Evolutionary conservation across 2,329 filamentous ascomycete genomes (phyloP), one percentile per base, ranked within the genome.

Genomic region (Talaromyces sp.): DNA sequence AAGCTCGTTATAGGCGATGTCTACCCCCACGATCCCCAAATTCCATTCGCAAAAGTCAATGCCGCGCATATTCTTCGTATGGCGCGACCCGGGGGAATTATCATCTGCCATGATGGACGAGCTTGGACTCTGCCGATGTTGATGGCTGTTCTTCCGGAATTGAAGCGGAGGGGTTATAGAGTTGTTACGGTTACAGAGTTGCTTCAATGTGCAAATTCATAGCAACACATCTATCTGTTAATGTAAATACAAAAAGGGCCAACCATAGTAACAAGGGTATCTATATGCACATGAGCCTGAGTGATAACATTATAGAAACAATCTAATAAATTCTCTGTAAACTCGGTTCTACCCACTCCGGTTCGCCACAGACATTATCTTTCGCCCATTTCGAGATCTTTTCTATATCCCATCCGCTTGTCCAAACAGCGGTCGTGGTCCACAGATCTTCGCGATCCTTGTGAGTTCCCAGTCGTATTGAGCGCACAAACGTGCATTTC

Each of bases 21-120:
- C 47, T 97, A 96, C 78, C 93, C 93, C 5, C 92, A 96, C 79
- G 93, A 97, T 79, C 88, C 93, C n/a, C 92, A 96, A 82, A 89
- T 97, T 65, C 82, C 82, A 10, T 89, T 85, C 72, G 84, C 86
- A 69, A 80, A 81, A 68, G 70, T 93, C 61, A 97, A 97, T 77
- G 89, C 91, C 8, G 83, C 81, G 69, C 92, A 96, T 79, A 86
- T 96, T 3, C 76, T 96, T 70, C 92, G 90, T 78, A 92, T 93
- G 89, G 82, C 90, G 41, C 82, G 86, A 56, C 88, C 90, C 0
- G 93, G 93, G 0, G 89, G 86, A 33, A 89, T 97, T 65, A 88
- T 97, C 67, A 89, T 97, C 60, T 93, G 92, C 73, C 93, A 97
- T 79, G 93, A 97, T 79, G 78, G 92, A 69, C 83, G 93, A 72